Base-by-base conservation (phyloP, 805 yeast genomes). In the Kuraishia hungarica region DNA sequence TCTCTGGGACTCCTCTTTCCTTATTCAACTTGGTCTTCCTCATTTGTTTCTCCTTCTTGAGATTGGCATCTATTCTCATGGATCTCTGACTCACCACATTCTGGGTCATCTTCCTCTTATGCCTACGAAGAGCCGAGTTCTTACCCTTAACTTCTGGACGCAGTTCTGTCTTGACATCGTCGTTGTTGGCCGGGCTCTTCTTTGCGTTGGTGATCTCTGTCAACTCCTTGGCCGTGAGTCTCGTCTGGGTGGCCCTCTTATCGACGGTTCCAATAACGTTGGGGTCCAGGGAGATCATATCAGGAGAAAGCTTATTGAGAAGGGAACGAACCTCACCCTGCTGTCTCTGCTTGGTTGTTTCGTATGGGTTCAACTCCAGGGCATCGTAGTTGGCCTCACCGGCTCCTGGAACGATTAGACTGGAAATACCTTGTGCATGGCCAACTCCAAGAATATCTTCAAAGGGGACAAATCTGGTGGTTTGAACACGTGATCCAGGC, bases 351-450 rank as follows among this genome's bases (percentile, higher is more conserved):
- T 89, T 86, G 54, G 88, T 83, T 10, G 97, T 82, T 70, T 90
- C 97, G 72, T 78, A 94, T 59, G 99, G 99, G 69, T 94, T 94
- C 64, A 84, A 71, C 72, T 94, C 99, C 68, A 91, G 71, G 2
- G 98, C 91, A 74, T 94, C 99, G 69, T 82, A 91, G 72, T 94
- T 94, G 58, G 99, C 97, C 73, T 94, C 99, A 75, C 99, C 99
- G 48, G 97, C 77, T 24, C 99, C 99, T 48, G 99, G 99, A 56
- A 94, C 79, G 61, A 94, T 86, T 57, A 94, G 62, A n/a, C 94
- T 84, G n/a, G 86, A 80, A 48, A 91, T 77, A 50, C 97, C 96
- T 1, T 72, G 70, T 53, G 80, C 76, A 67, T 90, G 96, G 1
- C 97, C 97, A 11, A 87, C 81, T 24, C 97, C 96, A 23, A 94